Conservation (phyloP, 257 asterid genomes). For the Echites panduratus region DNA sequence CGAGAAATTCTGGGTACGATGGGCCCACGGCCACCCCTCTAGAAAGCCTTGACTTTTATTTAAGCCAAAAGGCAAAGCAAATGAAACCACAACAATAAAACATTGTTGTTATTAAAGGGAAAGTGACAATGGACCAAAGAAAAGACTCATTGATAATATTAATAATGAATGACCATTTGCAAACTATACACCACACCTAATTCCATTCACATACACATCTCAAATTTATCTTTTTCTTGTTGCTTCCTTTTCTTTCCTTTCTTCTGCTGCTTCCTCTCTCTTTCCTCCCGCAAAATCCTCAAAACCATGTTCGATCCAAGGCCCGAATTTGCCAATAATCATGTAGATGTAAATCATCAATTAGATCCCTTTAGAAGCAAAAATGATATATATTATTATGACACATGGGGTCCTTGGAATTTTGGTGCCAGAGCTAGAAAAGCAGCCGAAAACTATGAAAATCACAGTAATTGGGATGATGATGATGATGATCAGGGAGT, state of each 20-base stretch:
- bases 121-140: not conserved
- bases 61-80: not conserved
- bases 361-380: slow-evolving; percentile 17
- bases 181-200: not conserved
- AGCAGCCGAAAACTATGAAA: slow-evolving; percentile 14
- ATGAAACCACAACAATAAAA: not conserved
- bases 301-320: slow-evolving; percentile 47
- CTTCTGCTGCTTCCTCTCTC: slow-evolving; percentile 1
- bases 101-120: not conserved
- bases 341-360: not conserved
- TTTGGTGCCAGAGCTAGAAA: slow-evolving; percentile 10
- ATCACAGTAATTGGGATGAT: slow-evolving; percentile 5
- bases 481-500: slow-evolving; percentile 23
- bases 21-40: slow-evolving; percentile 5
- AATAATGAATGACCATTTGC: not conserved
- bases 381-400: slow-evolving; percentile 4
- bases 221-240: not conserved
- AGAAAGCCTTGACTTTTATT: slow-evolving; percentile 4
- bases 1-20: not conserved
- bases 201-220: not conserved
- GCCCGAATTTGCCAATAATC: slow-evolving; percentile 16
- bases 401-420: slow-evolving; percentile 13
- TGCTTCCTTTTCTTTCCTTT: not conserved
- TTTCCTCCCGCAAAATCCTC: slow-evolving; percentile 17
- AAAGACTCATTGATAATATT: not conserved